phyloP scores from a whole-genome alignment of 2,329 filamentous ascomycete species.

The Metarhizium album region DNA sequence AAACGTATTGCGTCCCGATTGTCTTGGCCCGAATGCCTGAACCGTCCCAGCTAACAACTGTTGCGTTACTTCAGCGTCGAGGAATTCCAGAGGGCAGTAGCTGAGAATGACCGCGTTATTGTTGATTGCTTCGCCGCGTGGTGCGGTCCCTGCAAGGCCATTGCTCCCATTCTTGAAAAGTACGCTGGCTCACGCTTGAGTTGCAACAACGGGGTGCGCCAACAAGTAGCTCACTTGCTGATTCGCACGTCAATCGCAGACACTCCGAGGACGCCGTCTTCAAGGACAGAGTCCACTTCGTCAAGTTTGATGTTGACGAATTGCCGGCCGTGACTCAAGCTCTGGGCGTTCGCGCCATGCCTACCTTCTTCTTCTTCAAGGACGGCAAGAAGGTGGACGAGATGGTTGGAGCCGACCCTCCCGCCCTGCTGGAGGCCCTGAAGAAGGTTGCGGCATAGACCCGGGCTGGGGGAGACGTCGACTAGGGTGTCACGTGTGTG shows the following conservation, averaged over 20 bases:
- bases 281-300: constrained; percentile 56
- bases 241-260: constrained; percentile 6
- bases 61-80: constrained; percentile 33
- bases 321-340: constrained; percentile 63
- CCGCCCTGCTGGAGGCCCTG: constrained; percentile 34
- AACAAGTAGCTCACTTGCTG: not conserved
- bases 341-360: constrained; percentile 79
- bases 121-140: constrained; percentile 83
- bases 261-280: constrained; percentile 31
- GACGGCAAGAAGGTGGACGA: constrained; percentile 59
- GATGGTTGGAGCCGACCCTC: constrained; percentile 72
- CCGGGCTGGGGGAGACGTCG: not conserved
- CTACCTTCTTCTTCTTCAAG: constrained; percentile 80
- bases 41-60: not conserved
- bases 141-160: constrained; percentile 91
- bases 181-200: constrained; percentile 2
- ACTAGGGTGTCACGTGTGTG: not conserved
- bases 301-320: constrained; percentile 85
- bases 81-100: constrained; percentile 46
- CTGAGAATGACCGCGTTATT: constrained; percentile 48
- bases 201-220: too few relatives aligned
- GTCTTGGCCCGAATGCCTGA: not conserved
- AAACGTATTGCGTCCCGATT: constrained; percentile 20
- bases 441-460: constrained; percentile 6
- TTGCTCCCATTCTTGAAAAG: constrained; percentile 56